These are phyloP conservation scores for Saturnispora silvae DNA, from an alignment of 805 yeast species.

Conservation along the genomic window DNA sequence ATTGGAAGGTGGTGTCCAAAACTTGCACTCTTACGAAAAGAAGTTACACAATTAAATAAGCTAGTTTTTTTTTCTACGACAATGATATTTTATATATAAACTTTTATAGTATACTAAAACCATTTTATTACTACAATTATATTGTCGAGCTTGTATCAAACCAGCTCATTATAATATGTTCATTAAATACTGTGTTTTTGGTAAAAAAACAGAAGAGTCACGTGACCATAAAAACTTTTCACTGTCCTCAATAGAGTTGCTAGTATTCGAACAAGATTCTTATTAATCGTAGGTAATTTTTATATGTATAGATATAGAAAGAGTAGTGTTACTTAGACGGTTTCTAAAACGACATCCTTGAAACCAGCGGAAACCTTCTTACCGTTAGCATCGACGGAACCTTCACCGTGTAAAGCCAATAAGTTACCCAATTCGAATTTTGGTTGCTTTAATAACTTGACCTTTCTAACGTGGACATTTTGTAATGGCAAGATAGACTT, in stretches of 20 bases:
- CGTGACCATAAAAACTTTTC: no score
- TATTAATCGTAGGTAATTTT: constrained; percentile 8
- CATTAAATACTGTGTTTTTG: no score
- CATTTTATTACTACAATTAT: no score
- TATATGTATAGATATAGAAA: constrained; percentile 10
- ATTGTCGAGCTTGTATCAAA: no score
- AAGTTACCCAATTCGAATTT: constrained; percentile 96
- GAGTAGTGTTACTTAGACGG: constrained; percentile 53
- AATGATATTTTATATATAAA: neutral
- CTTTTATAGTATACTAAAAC: neutral
- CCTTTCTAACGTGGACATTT: constrained; percentile 98
- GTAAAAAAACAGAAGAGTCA: no score
- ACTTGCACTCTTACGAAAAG: constrained; percentile 94
- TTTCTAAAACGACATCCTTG: constrained; percentile 97
- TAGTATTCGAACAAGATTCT: neutral
- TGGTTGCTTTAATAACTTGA: constrained; percentile 96
- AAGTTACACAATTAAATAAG: constrained; percentile 70
- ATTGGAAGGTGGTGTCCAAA: constrained; percentile 96
- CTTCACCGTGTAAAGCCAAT: constrained; percentile 96
- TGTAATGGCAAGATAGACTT: constrained; percentile 94
- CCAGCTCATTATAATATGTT: no score
- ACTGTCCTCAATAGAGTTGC: no score
- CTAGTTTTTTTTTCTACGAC: constrained; percentile 3
- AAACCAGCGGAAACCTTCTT: constrained; percentile 90
- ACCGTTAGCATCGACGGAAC: constrained; percentile 89